Evolutionary conservation across 148 eudicot species (phyloP).

Genomic region (Suaeda aralocaspica): DNA sequence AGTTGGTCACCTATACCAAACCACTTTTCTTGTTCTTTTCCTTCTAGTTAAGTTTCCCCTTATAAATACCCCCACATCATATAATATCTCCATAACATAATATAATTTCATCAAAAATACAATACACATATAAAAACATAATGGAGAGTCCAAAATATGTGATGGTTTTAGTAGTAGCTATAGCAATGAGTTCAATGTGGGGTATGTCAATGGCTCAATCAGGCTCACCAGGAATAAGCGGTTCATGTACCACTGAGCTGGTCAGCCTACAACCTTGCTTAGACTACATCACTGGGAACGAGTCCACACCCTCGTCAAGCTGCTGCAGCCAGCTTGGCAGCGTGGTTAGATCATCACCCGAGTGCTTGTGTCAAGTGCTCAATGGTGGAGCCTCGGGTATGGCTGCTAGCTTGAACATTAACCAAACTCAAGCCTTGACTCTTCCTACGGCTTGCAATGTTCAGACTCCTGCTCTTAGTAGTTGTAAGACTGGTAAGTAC

Average conservation of each 20-base stretch:
- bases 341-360: constrained; percentile 27
- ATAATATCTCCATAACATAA: background rate
- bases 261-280: constrained; percentile 38
- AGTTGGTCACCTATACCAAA: constrained; percentile 26
- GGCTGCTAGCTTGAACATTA: constrained; percentile 40
- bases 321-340: constrained; percentile 35
- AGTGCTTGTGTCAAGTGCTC: constrained; percentile 45
- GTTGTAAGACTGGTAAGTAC: constrained; percentile 34
- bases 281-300: constrained; percentile 40
- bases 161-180: constrained; percentile 10
- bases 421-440: constrained; percentile 41
- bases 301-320: constrained; percentile 26
- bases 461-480: constrained; percentile 42
- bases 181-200: constrained; percentile 22
- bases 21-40: constrained; percentile 31
- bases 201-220: constrained; percentile 19
- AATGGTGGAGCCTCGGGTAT: constrained; percentile 34
- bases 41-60: constrained; percentile 15
- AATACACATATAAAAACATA: background rate
- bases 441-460: constrained; percentile 52
- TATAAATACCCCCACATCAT: constrained; percentile 16
- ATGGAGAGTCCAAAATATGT: constrained; percentile 16
- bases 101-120: background rate
- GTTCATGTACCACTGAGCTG: constrained; percentile 29
- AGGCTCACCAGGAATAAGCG: constrained; percentile 14